Percentiles rank a stretch among this genome's conserved stretches.
These are phyloP conservation scores for Aspergillus heteromorphus DNA, from an alignment of 495 filamentous ascomycete species.

Conservation along the genomic window DNA sequence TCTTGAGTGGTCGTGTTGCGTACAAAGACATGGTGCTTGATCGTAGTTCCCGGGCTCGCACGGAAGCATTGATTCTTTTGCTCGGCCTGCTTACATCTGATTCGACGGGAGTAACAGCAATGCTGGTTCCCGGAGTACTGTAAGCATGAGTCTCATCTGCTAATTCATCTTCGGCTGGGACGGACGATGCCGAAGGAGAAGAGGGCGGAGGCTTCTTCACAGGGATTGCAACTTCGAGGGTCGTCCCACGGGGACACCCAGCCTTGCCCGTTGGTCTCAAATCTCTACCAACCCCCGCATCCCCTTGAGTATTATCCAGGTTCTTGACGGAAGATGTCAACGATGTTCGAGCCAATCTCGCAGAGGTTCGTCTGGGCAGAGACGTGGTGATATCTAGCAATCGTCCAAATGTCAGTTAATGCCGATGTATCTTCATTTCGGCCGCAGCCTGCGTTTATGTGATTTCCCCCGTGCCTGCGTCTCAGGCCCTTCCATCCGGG, in stretches of 20 bases:
- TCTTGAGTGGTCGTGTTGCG: conserved; percentile 29
- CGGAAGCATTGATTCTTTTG: conserved; percentile 34
- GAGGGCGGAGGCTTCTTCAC: conserved; percentile 20
- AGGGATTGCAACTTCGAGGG: conserved; percentile 40
- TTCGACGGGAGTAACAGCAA: conserved; percentile 52
- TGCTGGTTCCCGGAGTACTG: conserved; percentile 75
- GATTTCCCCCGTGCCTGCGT: not conserved
- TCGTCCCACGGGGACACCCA: not conserved
- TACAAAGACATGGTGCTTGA: conserved; percentile 32
- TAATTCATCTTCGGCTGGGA: conserved; percentile 26
- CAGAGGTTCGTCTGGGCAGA: conserved; percentile 19
- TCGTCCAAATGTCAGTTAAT: not conserved
- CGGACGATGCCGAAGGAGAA: conserved; percentile 25
- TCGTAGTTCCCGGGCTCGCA: conserved; percentile 36
- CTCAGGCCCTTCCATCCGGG: not conserved
- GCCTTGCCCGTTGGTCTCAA: not conserved
- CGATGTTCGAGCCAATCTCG: conserved; percentile 23
- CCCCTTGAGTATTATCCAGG: conserved; percentile 1
- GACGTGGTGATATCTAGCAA: conserved; percentile 2
- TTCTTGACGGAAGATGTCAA: conserved; percentile 9
- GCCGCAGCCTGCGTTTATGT: not conserved
- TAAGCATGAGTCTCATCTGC: conserved; percentile 52
- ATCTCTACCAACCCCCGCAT: not conserved
- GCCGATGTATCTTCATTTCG: too few relatives aligned
- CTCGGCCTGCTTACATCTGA: conserved; percentile 24